Conservation (phyloP, 768 basidiomycete species). For the Glaciozyma antarctica region DNA sequence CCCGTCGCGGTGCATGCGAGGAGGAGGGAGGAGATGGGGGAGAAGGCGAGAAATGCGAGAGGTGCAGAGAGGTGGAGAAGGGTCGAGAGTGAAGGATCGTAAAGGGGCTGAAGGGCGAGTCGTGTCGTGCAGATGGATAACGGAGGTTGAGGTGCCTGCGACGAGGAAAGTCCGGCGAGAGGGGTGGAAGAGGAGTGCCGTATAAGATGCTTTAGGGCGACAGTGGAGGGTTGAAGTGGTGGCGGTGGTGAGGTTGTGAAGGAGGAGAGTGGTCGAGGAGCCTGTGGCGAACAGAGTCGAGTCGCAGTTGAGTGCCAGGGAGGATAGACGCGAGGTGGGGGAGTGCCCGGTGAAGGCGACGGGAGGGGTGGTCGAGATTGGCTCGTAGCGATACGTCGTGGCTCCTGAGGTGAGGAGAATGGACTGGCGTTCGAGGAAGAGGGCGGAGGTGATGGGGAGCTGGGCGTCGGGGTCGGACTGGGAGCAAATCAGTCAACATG, state of each 20-base stretch:
- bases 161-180: constrained; percentile 1
- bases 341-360: background rate
- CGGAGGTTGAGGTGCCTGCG: background rate
- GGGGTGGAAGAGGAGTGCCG: background rate
- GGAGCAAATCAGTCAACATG: background rate
- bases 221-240: background rate
- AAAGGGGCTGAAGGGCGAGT: background rate
- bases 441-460: background rate
- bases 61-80: background rate
- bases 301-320: background rate
- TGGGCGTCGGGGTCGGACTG: background rate
- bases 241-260: background rate
- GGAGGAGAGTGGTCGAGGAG: background rate
- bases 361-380: background rate
- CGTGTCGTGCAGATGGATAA: background rate
- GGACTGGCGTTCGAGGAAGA: background rate
- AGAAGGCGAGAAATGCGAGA: background rate
- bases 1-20: background rate
- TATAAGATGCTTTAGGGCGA: background rate
- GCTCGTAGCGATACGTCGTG: background rate
- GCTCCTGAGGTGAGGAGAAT: background rate
- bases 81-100: background rate
- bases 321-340: background rate
- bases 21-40: background rate
- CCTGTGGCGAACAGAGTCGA: background rate